Evolutionary conservation across 257 asterid genomes (phyloP).

Genomic region (Fraxinus americana): DNA sequence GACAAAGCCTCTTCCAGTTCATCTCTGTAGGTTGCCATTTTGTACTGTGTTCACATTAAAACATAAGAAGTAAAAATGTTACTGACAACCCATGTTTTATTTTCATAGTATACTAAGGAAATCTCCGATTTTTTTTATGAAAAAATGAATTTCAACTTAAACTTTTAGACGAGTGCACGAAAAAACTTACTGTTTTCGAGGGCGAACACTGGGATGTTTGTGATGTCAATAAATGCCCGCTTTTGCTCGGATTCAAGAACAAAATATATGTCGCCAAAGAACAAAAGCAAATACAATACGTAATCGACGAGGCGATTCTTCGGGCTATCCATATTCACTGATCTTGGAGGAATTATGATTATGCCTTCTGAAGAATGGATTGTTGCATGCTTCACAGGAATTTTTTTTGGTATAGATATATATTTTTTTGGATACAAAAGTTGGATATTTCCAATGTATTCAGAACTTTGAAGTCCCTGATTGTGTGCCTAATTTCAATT

Average conservation of each 20-base stretch:
- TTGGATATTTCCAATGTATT: no score
- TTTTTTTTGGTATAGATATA: no score
- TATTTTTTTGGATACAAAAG: neutral
- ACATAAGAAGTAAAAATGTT: no score
- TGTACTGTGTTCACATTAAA: no score
- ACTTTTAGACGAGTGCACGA: neutral
- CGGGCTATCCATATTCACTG: neutral
- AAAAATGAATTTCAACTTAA: no score
- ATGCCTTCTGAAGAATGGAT: neutral
- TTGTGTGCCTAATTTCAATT: neutral
- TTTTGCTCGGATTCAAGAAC: neutral
- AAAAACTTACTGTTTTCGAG: neutral
- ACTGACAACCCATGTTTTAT: neutral
- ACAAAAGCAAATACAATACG: neutral
- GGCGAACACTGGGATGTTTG: neutral
- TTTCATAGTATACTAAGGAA: neutral
- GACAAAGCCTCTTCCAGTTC: conserved; percentile 38
- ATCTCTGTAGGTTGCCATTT: conserved; percentile 17
- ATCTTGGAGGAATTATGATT: neutral
- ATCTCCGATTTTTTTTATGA: no score
- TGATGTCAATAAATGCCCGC: neutral
- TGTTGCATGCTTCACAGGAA: neutral
- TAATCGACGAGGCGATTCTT: neutral
- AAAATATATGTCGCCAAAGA: conserved; percentile 2
- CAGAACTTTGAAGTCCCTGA: neutral